Conservation (phyloP, 495 filamentous ascomycete species). For the Tuber calosporum region DNA sequence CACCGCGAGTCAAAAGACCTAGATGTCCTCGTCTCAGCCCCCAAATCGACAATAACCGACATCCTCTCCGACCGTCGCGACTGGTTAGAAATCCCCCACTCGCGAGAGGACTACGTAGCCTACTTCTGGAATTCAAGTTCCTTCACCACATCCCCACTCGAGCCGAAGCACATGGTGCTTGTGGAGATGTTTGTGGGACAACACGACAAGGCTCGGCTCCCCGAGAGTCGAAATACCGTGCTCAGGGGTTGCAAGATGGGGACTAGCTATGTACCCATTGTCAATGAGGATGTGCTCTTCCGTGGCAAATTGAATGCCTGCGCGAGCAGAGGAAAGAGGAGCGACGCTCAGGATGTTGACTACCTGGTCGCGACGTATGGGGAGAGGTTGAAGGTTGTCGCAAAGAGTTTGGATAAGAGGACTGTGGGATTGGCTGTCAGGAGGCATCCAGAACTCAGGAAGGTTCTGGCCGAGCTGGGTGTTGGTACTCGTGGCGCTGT, state of each 20-base stretch:
- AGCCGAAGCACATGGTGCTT: conserved; percentile 33
- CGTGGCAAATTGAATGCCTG: conserved; percentile 39
- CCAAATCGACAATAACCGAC: conserved; percentile 33
- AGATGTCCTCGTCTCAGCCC: conserved; percentile 40
- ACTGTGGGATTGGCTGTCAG: conserved; percentile 35
- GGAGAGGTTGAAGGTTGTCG: conserved; percentile 30
- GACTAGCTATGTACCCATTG: conserved; percentile 34
- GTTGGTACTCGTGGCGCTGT: conserved; percentile 33
- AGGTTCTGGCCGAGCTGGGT: conserved; percentile 32
- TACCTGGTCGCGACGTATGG: conserved; percentile 36
- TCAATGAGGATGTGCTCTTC: conserved; percentile 36
- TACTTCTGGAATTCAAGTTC: conserved; percentile 39
- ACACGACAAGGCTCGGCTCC: conserved; percentile 27
- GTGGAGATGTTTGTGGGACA: conserved; percentile 41
- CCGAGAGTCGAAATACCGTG: conserved; percentile 32
- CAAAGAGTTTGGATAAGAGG: conserved; percentile 35
- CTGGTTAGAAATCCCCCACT: conserved; percentile 41
- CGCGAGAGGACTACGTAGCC: conserved; percentile 42
- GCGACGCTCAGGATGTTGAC: conserved; percentile 35
- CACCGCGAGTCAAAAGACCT: conserved; percentile 43
- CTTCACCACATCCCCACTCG: conserved; percentile 16
- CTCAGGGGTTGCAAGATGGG: conserved; percentile 36
- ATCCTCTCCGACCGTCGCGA: conserved; percentile 34
- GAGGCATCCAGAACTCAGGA: conserved; percentile 37
- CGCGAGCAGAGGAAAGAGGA: conserved; percentile 35